Base-by-base conservation (phyloP, 179 eudicot species). In the Gypsophila paniculata region DNA sequence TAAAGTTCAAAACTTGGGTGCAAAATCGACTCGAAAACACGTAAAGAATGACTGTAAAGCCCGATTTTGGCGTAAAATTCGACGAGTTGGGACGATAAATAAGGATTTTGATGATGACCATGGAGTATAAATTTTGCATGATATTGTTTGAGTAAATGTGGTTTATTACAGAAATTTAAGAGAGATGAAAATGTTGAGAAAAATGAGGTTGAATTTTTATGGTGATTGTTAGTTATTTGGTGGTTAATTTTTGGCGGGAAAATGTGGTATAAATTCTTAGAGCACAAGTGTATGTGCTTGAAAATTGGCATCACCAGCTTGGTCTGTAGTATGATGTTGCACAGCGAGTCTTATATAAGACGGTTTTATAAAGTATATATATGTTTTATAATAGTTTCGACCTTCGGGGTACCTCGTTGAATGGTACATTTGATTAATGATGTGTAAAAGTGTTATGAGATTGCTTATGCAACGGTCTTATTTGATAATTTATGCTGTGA, bases 101-200 rank as follows among this genome's bases (percentile, higher is more conserved):
- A 36, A 23, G 66, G 68, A 74, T 82, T 79, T 48, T 70, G 76
- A 51, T 82, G 74, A 58, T 75, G 85, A 71, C 82, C 82, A 73
- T 79, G 82, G 69, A 82, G 78, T 67, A 76, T 70, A 54, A 64
- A 82, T 60, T 82, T 74, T 61, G 82, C 85, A 66, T 79, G 85
- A 48, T 73, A 74, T 82, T 82, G 80, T 59, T 70, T 74, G 69
- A 82, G 85, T 55, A 72, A 76, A 4, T 65, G 63, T 11, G 80
- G 82, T 39, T 76, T 46, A 61, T 79, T 73, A 76, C 80, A 79
- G 69, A 76, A 78, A 10, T 66, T 59, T 54, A 82, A 55, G 76
- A 79, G 82, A 71, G 82, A 79, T 53, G 78, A 65, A 21, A 82
- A 69, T 32, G 71, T 53, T 22, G 76, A 79, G 65, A 75, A 64